A percentile compares a stretch with the other conserved stretches of the same genome.
Conservation (phyloP, 2,329 filamentous ascomycete species). For the Epichloe gansuensis region DNA sequence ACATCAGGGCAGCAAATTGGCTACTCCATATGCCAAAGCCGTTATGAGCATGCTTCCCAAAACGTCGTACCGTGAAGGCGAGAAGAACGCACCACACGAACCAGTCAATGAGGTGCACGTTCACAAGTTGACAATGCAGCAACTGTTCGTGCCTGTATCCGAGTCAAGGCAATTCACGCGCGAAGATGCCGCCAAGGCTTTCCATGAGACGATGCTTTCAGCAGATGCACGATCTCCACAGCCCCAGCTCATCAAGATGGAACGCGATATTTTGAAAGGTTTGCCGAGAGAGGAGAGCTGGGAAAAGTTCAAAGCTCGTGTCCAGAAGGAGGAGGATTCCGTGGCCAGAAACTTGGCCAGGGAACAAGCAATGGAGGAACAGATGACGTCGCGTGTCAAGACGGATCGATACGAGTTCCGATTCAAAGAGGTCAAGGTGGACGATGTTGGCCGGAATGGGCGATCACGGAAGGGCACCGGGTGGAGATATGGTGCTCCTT, state of each 20-base stretch:
- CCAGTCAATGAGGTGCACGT: constrained; percentile 52
- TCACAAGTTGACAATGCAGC: constrained; percentile 48
- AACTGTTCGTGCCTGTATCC: constrained; percentile 51
- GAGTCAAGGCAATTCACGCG: constrained; percentile 52
- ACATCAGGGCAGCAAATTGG: constrained; percentile 61
- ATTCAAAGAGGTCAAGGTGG: constrained; percentile 46
- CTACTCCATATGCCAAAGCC: constrained; percentile 62
- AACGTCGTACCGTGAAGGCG: constrained; percentile 42
- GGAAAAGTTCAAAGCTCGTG: constrained; percentile 27
- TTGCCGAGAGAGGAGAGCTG: constrained; percentile 23
- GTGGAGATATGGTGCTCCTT: constrained; percentile 51
- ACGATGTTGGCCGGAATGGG: constrained; percentile 42
- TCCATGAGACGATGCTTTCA: constrained; percentile 45
- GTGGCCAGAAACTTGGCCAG: constrained; percentile 21
- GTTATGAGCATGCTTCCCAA: constrained; percentile 69
- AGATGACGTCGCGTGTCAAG: constrained; percentile 30
- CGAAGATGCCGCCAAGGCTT: constrained; percentile 51
- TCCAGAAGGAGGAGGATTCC: constrained; percentile 29
- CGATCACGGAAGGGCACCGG: constrained; percentile 39
- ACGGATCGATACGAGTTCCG: constrained; percentile 48
- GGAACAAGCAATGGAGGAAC: constrained; percentile 24
- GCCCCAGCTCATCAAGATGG: constrained; percentile 45
- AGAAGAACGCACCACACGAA: constrained; percentile 38
- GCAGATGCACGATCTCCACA: constrained; percentile 50
- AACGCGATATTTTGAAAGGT: constrained; percentile 32